phyloP scores from a whole-genome alignment of 257 asterid species.

The Nyctanthes arbortristis region DNA sequence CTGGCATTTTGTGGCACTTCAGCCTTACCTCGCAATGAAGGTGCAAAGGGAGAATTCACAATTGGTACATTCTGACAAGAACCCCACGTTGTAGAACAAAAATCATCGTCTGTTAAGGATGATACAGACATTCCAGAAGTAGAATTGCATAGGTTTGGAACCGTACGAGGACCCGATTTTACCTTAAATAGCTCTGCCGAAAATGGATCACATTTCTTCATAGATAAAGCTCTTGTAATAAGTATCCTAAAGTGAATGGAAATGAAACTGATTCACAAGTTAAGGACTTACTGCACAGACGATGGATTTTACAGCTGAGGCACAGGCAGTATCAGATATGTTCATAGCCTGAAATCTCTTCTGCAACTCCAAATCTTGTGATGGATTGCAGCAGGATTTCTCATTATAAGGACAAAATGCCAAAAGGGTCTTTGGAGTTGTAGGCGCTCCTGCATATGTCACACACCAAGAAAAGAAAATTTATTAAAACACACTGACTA shows the following conservation, averaged over 20 bases:
- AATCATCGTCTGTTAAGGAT: conserved; percentile 39
- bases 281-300: conserved; percentile 78
- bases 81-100: conserved; percentile 79
- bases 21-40: conserved; percentile 63
- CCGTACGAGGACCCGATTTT: conserved; percentile 42
- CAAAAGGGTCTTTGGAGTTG: conserved; percentile 41
- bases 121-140: conserved; percentile 40
- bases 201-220: conserved; percentile 82
- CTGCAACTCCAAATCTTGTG: conserved; percentile 61
- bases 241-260: too few species aligned
- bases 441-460: conserved; percentile 66
- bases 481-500: not conserved
- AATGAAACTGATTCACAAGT: not conserved
- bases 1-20: conserved; percentile 46
- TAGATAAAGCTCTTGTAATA: conserved; percentile 5
- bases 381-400: conserved; percentile 58
- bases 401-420: conserved; percentile 79
- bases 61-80: conserved; percentile 62
- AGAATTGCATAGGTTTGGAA: conserved; percentile 79
- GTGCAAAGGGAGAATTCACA: conserved; percentile 76
- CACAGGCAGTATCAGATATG: conserved; percentile 69
- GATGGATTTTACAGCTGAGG: conserved; percentile 73
- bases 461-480: conserved; percentile 13
- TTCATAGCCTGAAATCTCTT: conserved; percentile 62
- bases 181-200: conserved; percentile 67